Base-by-base conservation (phyloP, 1,284 basidiomycete genomes). In the Ganoderma leucocontextum region DNA sequence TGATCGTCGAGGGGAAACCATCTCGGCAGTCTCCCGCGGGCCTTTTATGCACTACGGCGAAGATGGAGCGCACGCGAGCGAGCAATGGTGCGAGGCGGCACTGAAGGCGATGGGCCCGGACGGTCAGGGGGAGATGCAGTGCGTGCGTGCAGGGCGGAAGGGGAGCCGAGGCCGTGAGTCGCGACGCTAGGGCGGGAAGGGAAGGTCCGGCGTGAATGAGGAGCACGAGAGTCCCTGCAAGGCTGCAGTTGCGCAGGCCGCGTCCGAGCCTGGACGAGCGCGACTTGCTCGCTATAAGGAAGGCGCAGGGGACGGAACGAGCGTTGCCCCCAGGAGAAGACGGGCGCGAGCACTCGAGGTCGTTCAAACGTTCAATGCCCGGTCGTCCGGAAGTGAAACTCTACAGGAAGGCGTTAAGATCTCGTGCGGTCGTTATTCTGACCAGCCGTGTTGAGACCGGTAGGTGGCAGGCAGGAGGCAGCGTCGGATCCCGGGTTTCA, bases 141-240 rank as follows among this genome's bases (percentile, higher is more conserved):
- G 52, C 29, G 25, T 53, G 52, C 17, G 52, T 52, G 25, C 13
- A 25, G 49, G 25, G 49, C 15, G 6, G 13, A 53, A 53, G 52
- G 52, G 52, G 29, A 33, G 12, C 52, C 52, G 10, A 53, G 52
- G 29, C 52, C 52, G 52, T 22, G 52, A 53, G 29, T 7, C 29
- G 25, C 7, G 52, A 33, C 15, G 29, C 29, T 17, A 33, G 52
- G 52, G 52, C 29, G 29, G 52, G 29, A 53, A 17, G 52, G 52
- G 52, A 53, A 53, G 52, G 5, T 33, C 29, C 15, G 52, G 52
- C 52, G 52, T 53, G 5, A 33, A 53, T 35, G 52, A 17, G 29
- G 52, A 29, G 29, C 52, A 53, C 52, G 52, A 53, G 52, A 53
- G 52, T 53, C 29, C 17, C 52, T 53, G 52, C 29, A 33, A 53